Base-by-base conservation (phyloP, 345 rosid species). In the Pseudoturritis turrita region DNA sequence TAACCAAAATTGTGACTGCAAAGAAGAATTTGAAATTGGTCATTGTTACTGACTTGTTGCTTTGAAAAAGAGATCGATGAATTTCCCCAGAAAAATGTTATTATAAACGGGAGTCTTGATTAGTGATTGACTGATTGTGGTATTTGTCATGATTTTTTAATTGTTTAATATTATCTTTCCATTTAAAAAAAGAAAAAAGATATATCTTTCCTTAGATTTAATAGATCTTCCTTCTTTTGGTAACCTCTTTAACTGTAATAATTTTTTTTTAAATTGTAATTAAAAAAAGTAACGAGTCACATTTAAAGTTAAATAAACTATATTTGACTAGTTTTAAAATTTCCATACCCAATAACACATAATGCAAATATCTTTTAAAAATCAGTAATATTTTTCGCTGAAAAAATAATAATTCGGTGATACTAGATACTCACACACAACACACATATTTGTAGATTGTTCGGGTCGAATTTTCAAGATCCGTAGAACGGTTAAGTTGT, bases 31-130 rank as follows among this genome's bases (percentile, higher is more conserved):
- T 63, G 61, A 70, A 70, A 40, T 46, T 19, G 14, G 35, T 52
- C 75, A 76, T 76, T 63, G 62, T 17, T 43, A n/a, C 14, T 58
- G 46, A 29, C 22, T 41, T 41, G 10, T 51, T 68, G 37, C 17
- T 41, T 54, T 62, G 29, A 54, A 59, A 50, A 76, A 53, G 13
- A 37, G 12, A 62, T 40, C 7, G 10, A 35, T 49, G 19, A 43
- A 28, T 19, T 47, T 25, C 26, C 19, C 12, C 26, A 17, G 22
- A 15, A 21, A 51, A 47, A 1, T 26, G 43, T 15, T 66, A 58
- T 0, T 66, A 43, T 11, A 41, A n/a, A n/a, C n/a, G n/a, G 10
- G 33, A 65, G 11, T 65, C 26, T 65, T 60, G 29, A 41, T 28
- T 26, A 3, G 28, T 12, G 8, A 49, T 66, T 37, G 26, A 37